Percentiles rank a stretch among this genome's conserved stretches.
These are phyloP conservation scores for Cyclotella cryptica DNA, from an alignment of 108 stramenopile genomes.

Conservation along the genomic window DNA sequence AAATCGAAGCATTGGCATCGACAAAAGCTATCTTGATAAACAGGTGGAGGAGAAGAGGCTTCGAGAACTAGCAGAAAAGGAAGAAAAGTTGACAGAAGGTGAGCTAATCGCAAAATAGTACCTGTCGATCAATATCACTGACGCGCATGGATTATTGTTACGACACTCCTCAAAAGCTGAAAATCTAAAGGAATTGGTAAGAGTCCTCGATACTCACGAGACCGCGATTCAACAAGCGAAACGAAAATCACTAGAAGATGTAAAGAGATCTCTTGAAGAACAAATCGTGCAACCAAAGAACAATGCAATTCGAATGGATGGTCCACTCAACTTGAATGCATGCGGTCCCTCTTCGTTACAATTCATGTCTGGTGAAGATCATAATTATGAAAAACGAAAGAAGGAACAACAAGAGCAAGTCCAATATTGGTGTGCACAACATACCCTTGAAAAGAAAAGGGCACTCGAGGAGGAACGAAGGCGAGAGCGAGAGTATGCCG, in stretches of 20 bases:
- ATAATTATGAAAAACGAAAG: conserved; percentile 20
- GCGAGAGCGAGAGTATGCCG: conserved; percentile 36
- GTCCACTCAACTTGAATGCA: conserved; percentile 26
- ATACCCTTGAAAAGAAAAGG: conserved; percentile 41
- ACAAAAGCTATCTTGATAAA: conserved; percentile 34
- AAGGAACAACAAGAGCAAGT: conserved; percentile 55
- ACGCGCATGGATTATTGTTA: background rate
- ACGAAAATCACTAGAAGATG: conserved; percentile 35
- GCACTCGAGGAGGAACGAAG: conserved; percentile 35
- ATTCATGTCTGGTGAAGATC: conserved; percentile 49
- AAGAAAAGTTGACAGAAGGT: conserved; percentile 44
- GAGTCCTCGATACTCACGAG: conserved; percentile 21
- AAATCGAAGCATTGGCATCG: conserved; percentile 51
- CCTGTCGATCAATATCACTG: background rate
- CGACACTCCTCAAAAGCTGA: conserved; percentile 16
- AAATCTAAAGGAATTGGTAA: conserved; percentile 31
- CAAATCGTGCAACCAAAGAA: conserved; percentile 51
- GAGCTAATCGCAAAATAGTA: background rate
- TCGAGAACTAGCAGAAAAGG: conserved; percentile 21
- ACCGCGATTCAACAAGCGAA: conserved; percentile 27
- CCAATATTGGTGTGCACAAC: conserved; percentile 40
- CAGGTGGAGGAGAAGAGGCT: conserved; percentile 51
- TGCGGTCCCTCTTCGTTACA: conserved; percentile 56
- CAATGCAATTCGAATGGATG: conserved; percentile 47
- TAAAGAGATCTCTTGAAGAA: conserved; percentile 36